Evolutionary conservation across 495 filamentous ascomycete species (phyloP).

Genomic region (Penicillium daleae): DNA sequence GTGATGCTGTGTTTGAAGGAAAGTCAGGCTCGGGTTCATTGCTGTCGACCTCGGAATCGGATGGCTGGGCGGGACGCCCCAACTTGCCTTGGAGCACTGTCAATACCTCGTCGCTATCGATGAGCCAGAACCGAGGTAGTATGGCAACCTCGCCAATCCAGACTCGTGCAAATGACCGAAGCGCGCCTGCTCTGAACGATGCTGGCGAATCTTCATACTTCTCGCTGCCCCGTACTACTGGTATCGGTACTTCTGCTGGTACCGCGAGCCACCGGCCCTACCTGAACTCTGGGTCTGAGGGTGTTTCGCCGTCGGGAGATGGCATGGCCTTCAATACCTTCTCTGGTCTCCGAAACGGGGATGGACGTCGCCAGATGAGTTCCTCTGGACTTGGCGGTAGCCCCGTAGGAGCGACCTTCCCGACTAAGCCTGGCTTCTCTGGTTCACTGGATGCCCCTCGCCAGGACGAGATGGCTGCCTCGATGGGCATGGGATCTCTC

Average conservation of each 20-base stretch:
- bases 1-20: slow-evolving; percentile 44
- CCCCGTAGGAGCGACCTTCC: slow-evolving; percentile 36
- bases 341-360: slow-evolving; percentile 34
- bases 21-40: slow-evolving; percentile 70
- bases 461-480: slow-evolving; percentile 34
- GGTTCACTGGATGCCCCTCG: slow-evolving; percentile 35
- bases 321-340: slow-evolving; percentile 38
- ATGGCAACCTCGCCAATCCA: slow-evolving; percentile 56
- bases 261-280: slow-evolving; percentile 39
- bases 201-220: slow-evolving; percentile 49
- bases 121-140: slow-evolving; percentile 42
- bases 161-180: slow-evolving; percentile 48
- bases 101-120: slow-evolving; percentile 52
- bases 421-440: slow-evolving; percentile 34
- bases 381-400: slow-evolving; percentile 37
- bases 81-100: slow-evolving; percentile 59
- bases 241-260: slow-evolving; percentile 28
- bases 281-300: slow-evolving; percentile 37
- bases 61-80: slow-evolving; percentile 54
- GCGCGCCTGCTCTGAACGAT: slow-evolving; percentile 43
- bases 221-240: slow-evolving; percentile 37
- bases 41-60: slow-evolving; percentile 65
- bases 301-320: slow-evolving; percentile 42
- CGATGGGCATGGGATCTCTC: slow-evolving; percentile 37
- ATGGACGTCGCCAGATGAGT: slow-evolving; percentile 38